These are phyloP conservation scores for Phytophthora multivora DNA, from an alignment of 352 stramenopile species.

Conservation along the genomic window DNA sequence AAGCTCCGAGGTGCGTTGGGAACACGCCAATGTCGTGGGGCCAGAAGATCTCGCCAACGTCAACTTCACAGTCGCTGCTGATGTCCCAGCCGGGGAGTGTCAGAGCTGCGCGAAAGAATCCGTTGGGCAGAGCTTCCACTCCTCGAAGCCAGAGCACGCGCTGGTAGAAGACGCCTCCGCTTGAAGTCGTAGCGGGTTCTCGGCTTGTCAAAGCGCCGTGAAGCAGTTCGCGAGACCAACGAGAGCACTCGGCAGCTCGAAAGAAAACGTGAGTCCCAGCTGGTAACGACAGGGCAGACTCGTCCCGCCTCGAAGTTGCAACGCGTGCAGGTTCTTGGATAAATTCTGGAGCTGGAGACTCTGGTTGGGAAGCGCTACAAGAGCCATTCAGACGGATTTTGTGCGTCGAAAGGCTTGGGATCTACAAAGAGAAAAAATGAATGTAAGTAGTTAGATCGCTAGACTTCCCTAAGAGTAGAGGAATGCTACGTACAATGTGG, in stretches of 20 bases:
- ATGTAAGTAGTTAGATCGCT: neutral
- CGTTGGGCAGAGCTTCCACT: constrained; percentile 66
- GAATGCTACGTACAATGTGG: constrained; percentile 64
- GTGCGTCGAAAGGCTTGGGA: constrained; percentile 49
- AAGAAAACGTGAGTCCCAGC: constrained; percentile 63
- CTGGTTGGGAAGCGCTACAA: neutral
- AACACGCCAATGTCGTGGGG: constrained; percentile 58
- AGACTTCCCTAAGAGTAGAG: neutral
- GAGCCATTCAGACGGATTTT: constrained; percentile 19
- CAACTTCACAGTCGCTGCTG: constrained; percentile 6
- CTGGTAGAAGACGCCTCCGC: constrained; percentile 41
- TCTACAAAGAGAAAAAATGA: constrained; percentile 30
- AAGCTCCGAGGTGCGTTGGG: constrained; percentile 53
- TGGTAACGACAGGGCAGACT: constrained; percentile 30
- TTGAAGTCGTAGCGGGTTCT: constrained; percentile 18
- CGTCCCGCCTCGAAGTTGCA: constrained; percentile 32
- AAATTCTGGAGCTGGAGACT: neutral
- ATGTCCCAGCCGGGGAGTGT: constrained; percentile 37
- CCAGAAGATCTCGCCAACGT: constrained; percentile 37
- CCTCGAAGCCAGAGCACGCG: constrained; percentile 74
- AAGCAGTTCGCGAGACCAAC: constrained; percentile 62
- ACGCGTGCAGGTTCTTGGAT: constrained; percentile 1
- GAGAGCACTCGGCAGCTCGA: constrained; percentile 44
- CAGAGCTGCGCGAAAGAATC: constrained; percentile 62
- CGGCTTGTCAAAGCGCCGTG: constrained; percentile 41